These are phyloP conservation scores for Chrysosphaeria jannelii DNA, from an alignment of 2,329 filamentous ascomycete species.

Conservation along the genomic window DNA sequence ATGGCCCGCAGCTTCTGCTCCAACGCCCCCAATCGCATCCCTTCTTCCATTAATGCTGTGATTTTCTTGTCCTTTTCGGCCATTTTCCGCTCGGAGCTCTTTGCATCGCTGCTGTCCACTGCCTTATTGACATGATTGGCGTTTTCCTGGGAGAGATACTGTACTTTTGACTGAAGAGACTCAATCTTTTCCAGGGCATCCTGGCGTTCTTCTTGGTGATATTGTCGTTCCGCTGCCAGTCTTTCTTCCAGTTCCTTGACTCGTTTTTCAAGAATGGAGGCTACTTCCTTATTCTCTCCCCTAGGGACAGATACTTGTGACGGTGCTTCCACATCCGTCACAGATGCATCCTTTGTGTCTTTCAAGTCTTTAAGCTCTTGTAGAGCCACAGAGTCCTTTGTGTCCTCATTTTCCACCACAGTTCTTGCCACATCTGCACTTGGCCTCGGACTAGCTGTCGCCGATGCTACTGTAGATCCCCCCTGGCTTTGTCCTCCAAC, in stretches of 20 bases:
- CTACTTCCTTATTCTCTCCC: not conserved
- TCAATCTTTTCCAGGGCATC: conserved; percentile 72
- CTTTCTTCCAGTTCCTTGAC: conserved; percentile 11
- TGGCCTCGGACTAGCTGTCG: conserved; percentile 12
- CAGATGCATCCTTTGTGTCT: not conserved
- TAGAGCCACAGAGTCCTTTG: too few relatives aligned
- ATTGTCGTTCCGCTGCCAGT: conserved; percentile 12
- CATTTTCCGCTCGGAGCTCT: conserved; percentile 44
- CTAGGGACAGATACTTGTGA: not conserved
- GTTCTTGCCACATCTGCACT: conserved; percentile 14
- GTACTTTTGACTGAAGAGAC: conserved; percentile 66
- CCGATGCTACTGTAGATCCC: conserved; percentile 14
- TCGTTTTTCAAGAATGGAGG: conserved; percentile 13
- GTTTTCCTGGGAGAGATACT: conserved; percentile 59
- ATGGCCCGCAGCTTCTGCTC: conserved; percentile 62
- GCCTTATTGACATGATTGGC: conserved; percentile 44
- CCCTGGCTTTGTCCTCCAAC: conserved; percentile 36
- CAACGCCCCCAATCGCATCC: conserved; percentile 56
- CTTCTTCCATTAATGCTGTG: conserved; percentile 70
- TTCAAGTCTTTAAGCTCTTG: too few relatives aligned
- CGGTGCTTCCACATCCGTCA: not conserved
- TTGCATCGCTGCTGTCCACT: conserved; percentile 19
- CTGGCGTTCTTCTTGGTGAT: conserved; percentile 57
- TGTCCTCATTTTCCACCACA: too few relatives aligned
- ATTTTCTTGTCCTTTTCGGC: conserved; percentile 81